These are phyloP conservation scores for Mucor plumbeus DNA, from an alignment of 371 early-diverging fungal genomes.

Conservation along the genomic window DNA sequence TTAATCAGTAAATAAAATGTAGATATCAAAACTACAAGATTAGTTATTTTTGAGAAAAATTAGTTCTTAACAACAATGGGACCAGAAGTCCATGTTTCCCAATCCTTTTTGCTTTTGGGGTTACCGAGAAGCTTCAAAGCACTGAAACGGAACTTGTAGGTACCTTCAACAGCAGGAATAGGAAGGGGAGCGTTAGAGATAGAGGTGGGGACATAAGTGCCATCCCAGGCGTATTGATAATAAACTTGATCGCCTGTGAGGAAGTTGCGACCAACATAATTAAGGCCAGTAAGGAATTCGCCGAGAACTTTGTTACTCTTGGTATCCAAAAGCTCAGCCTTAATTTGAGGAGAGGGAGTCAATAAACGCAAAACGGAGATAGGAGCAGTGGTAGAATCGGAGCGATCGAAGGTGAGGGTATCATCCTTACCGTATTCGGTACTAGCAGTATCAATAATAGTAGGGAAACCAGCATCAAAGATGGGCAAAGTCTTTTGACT, in stretches of 20 bases:
- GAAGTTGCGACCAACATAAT: slow-evolving; percentile 35
- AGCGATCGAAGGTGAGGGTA: slow-evolving; percentile 34
- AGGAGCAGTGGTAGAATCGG: slow-evolving; percentile 17
- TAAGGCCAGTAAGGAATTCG: slow-evolving; percentile 21
- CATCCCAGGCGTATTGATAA: slow-evolving; percentile 30
- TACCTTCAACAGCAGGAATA: slow-evolving; percentile 27
- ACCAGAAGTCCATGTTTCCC: slow-evolving; percentile 33
- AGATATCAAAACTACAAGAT: neutral
- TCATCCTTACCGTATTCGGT: slow-evolving; percentile 23
- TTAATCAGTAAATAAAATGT: neutral
- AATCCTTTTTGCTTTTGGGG: slow-evolving; percentile 33
- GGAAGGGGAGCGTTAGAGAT: slow-evolving; percentile 18
- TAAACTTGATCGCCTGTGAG: slow-evolving; percentile 2
- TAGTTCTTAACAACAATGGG: slow-evolving; percentile 40
- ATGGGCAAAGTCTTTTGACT: slow-evolving; percentile 43
- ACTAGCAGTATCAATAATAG: slow-evolving; percentile 15
- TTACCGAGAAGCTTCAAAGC: slow-evolving; percentile 38
- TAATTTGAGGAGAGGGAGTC: slow-evolving; percentile 30
- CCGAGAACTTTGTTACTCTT: slow-evolving; percentile 32
- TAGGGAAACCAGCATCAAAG: slow-evolving; percentile 29
- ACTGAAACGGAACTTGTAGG: slow-evolving; percentile 29
- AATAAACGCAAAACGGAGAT: slow-evolving; percentile 37
- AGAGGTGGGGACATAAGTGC: slow-evolving; percentile 31
- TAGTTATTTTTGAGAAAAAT: neutral
- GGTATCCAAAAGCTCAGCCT: slow-evolving; percentile 31